Evolutionary conservation across 2,329 filamentous ascomycete genomes (phyloP).

Genomic region (Fusarium abutilonis): DNA sequence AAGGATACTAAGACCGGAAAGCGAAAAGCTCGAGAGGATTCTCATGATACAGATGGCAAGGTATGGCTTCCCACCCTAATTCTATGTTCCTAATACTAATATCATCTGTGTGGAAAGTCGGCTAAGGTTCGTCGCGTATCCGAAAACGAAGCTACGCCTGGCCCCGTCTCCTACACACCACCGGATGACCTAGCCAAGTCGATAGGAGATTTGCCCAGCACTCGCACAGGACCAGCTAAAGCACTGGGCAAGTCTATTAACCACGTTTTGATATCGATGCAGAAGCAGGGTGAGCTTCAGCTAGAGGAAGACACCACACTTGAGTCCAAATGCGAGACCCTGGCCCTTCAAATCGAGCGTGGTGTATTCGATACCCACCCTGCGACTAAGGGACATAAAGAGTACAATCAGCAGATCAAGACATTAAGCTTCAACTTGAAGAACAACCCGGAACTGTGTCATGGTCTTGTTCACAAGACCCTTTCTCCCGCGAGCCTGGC

Average conservation of each 20-base stretch:
- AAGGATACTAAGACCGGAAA: slow-evolving; percentile 63
- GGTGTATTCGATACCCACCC: slow-evolving; percentile 68
- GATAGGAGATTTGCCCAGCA: slow-evolving; percentile 66
- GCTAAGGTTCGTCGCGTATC: slow-evolving; percentile 64
- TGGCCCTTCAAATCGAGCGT: slow-evolving; percentile 84
- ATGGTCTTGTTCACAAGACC: slow-evolving; percentile 76
- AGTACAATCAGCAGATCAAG: slow-evolving; percentile 73
- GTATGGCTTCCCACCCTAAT: slow-evolving; percentile 48
- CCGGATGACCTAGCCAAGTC: slow-evolving; percentile 62
- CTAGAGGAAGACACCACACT: slow-evolving; percentile 71
- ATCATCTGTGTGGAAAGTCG: slow-evolving; percentile 48
- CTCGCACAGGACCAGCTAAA: slow-evolving; percentile 74
- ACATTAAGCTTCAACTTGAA: slow-evolving; percentile 88
- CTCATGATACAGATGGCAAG: slow-evolving; percentile 62
- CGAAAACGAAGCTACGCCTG: slow-evolving; percentile 53
- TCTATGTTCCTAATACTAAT: slow-evolving; percentile 3
- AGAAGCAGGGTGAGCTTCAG: slow-evolving; percentile 71
- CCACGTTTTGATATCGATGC: slow-evolving; percentile 71
- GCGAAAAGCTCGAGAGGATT: slow-evolving; percentile 67
- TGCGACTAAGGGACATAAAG: slow-evolving; percentile 55
- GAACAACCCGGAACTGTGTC: slow-evolving; percentile 81
- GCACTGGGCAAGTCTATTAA: slow-evolving; percentile 76
- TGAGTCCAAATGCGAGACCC: slow-evolving; percentile 71
- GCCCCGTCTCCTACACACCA: slow-evolving; percentile 55
- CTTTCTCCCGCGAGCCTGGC: slow-evolving; percentile 80